phyloP scores from a whole-genome alignment of 306 rosid species.

The Vigna hirtella region DNA sequence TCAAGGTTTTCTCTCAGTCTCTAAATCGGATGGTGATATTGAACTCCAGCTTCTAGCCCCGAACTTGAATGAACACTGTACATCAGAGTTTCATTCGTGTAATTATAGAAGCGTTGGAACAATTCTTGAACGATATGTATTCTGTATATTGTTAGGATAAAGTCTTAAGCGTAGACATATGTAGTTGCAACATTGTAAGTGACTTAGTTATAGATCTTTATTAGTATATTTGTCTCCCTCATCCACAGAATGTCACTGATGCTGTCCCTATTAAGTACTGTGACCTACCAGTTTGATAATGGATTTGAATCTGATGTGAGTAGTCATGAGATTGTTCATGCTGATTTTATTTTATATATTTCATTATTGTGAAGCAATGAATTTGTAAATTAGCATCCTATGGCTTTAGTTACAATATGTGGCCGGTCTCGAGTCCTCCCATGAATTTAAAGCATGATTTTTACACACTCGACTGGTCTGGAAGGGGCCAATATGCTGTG shows the following conservation, averaged over 20 bases:
- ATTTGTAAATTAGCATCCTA: constrained; percentile 17
- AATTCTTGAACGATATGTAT: not conserved
- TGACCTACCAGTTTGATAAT: constrained; percentile 9
- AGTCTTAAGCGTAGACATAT: constrained; percentile 3
- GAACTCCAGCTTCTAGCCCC: constrained; percentile 11
- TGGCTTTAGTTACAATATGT: constrained; percentile 11
- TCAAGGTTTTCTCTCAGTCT: constrained; percentile 28
- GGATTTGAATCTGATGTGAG: constrained; percentile 9
- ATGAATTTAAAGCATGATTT: not conserved
- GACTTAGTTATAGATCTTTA: constrained; percentile 20
- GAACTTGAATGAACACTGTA: constrained; percentile 20
- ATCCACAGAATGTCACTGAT: constrained; percentile 2
- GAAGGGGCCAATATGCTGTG: constrained; percentile 19
- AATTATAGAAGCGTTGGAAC: constrained; percentile 14
- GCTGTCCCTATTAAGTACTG: constrained; percentile 16
- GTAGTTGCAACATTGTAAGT: constrained; percentile 25
- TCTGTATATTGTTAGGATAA: constrained; percentile 14
- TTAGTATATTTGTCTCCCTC: constrained; percentile 22
- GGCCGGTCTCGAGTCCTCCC: not conserved
- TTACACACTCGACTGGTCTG: constrained; percentile 12
- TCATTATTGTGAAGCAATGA: constrained; percentile 4
- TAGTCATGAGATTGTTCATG: not conserved
- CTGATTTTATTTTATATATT: not conserved
- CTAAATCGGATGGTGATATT: constrained; percentile 41
- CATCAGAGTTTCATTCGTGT: constrained; percentile 19